phyloP scores from a whole-genome alignment of 2,329 filamentous ascomycete genomes.

The Fusarium subtropicale region DNA sequence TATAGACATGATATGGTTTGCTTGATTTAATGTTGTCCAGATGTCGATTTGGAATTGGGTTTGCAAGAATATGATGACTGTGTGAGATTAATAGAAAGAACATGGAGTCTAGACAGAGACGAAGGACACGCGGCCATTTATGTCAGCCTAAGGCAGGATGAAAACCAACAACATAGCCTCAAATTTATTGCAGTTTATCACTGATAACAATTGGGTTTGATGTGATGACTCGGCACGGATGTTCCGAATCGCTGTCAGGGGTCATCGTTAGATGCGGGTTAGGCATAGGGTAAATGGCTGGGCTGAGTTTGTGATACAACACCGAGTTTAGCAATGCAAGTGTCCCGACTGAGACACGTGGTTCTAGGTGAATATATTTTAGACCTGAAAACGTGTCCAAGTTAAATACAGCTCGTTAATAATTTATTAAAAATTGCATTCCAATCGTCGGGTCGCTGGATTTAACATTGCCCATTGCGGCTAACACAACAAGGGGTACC shows the following conservation, averaged over 20 bases:
- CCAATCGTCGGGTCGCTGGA: neutral
- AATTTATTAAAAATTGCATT: constrained; percentile 6
- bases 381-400: too few relatives aligned
- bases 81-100: rapidly evolving
- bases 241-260: neutral
- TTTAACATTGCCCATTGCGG: constrained; percentile 3
- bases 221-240: neutral
- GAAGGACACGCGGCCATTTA: neutral
- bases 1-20: neutral
- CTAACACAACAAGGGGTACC: constrained; percentile 12
- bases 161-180: neutral
- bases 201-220: neutral
- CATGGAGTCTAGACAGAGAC: neutral
- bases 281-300: neutral
- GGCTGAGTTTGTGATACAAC: neutral
- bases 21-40: too few relatives aligned
- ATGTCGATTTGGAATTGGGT: too few relatives aligned
- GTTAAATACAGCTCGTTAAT: too few relatives aligned
- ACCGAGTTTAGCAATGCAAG: neutral
- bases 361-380: neutral
- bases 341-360: neutral
- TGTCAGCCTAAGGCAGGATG: neutral
- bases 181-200: too few relatives aligned
- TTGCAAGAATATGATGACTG: rapidly evolving
- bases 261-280: neutral